These are phyloP conservation scores for Monilinia polystroma DNA, from an alignment of 2,329 filamentous ascomycete species.

Conservation along the genomic window DNA sequence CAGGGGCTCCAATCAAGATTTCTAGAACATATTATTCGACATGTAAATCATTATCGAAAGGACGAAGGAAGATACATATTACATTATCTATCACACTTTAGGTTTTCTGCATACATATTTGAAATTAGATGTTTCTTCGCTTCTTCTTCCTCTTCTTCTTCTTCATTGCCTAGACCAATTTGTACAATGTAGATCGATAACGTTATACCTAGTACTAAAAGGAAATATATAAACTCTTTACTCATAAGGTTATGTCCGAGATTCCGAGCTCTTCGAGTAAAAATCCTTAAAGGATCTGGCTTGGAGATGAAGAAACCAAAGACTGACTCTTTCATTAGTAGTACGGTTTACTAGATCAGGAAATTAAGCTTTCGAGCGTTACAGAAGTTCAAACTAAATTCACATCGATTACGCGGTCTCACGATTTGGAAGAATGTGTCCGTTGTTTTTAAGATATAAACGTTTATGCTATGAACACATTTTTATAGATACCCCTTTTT, in stretches of 20 bases:
- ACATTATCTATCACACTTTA: not conserved
- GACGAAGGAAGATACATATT: not conserved
- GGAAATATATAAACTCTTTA: too few species aligned
- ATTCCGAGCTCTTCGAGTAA: not conserved
- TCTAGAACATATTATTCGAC: not conserved
- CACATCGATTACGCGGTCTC: too few species aligned
- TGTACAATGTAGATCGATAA: not conserved
- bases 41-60: not conserved
- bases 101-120: not conserved
- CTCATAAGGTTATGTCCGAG: not conserved
- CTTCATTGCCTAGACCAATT: too few species aligned
- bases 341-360: too few species aligned
- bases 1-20: slow-evolving; percentile 4
- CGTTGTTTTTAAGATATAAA: too few species aligned
- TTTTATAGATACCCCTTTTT: not conserved
- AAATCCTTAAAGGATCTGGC: not conserved
- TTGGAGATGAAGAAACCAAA: too few species aligned
- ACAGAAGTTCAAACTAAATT: too few species aligned
- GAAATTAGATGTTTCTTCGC: not conserved
- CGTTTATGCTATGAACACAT: too few species aligned
- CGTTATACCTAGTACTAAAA: too few species aligned
- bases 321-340: too few species aligned
- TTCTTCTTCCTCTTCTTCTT: not conserved
- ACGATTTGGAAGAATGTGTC: too few species aligned
- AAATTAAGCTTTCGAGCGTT: too few species aligned